Conservation (phyloP, 2,329 filamentous ascomycete species). For the Epichloe gansuensis region DNA sequence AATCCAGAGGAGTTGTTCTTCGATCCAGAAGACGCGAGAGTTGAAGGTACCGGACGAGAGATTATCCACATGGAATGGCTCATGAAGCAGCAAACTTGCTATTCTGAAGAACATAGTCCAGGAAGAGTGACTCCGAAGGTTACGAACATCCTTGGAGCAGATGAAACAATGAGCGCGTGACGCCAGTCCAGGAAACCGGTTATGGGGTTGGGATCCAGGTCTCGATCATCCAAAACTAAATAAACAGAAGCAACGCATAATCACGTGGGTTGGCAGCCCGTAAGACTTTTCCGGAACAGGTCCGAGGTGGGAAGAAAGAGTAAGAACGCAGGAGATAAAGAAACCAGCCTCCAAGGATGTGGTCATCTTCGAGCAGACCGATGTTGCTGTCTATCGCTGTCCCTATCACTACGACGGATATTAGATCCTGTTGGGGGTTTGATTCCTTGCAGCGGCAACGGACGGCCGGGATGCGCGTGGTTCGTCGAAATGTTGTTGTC, state of each 20-base stretch:
- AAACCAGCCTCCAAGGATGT: neutral
- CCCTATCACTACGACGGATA: constrained; percentile 30
- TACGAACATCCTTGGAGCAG: constrained; percentile 14
- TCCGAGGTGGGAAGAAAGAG: neutral
- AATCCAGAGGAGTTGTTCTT: neutral
- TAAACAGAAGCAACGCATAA: constrained; percentile 15
- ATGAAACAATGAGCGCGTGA: constrained; percentile 12
- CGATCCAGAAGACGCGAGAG: constrained; percentile 9
- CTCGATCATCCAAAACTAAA: constrained; percentile 18
- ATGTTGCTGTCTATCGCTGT: constrained; percentile 29
- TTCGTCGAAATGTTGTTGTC: constrained; percentile 40
- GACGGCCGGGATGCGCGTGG: constrained; percentile 27
- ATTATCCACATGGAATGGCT: constrained; percentile 15
- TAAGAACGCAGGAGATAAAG: constrained; percentile 6
- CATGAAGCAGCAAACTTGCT: constrained; percentile 19
- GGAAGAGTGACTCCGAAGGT: constrained; percentile 11
- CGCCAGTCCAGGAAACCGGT: constrained; percentile 15
- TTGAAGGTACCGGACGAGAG: constrained; percentile 12
- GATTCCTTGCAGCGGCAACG: constrained; percentile 26
- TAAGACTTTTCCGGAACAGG: neutral
- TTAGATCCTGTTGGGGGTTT: constrained; percentile 25
- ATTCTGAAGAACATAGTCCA: constrained; percentile 14
- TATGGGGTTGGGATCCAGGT: constrained; percentile 13
- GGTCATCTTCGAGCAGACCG: constrained; percentile 25
- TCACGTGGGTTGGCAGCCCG: constrained; percentile 9